These are phyloP conservation scores for Logfia minima DNA, from an alignment of 129 eudicot genomes.

Conservation along the genomic window DNA sequence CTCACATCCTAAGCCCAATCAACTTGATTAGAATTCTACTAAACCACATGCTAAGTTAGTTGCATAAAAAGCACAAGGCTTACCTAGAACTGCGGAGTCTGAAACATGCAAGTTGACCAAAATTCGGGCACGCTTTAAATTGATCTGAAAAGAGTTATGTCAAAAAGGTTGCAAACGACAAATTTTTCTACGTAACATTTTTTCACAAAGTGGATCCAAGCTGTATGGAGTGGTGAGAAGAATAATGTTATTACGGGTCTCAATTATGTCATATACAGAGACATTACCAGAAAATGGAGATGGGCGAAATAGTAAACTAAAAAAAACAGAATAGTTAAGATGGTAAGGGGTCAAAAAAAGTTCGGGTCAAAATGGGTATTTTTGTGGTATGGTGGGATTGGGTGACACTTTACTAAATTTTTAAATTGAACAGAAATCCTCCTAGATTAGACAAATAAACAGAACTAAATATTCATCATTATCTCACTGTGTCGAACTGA, in stretches of 20 bases:
- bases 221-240: background rate
- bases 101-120: slow-evolving; percentile 68
- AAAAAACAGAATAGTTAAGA: background rate
- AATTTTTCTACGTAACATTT: background rate
- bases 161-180: slow-evolving; percentile 9
- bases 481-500: slow-evolving; percentile 70
- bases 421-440: background rate
- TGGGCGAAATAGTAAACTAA: background rate
- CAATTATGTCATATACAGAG: background rate
- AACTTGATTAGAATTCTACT: background rate
- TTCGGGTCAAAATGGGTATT: background rate
- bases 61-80: slow-evolving; percentile 19
- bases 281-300: background rate
- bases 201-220: slow-evolving; percentile 7
- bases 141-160: slow-evolving; percentile 52
- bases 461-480: background rate
- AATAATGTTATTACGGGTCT: background rate
- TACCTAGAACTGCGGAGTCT: slow-evolving; percentile 62
- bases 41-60: slow-evolving; percentile 10
- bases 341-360: background rate
- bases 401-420: too few species aligned
- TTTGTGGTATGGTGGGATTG: too few species aligned
- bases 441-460: background rate
- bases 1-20: slow-evolving; percentile 51
- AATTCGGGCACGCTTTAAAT: slow-evolving; percentile 98